A percentile compares a stretch with the other conserved stretches of the same genome.
Evolutionary conservation across 768 basidiomycete species (phyloP).

Genomic region (Mycena rebaudengoi): DNA sequence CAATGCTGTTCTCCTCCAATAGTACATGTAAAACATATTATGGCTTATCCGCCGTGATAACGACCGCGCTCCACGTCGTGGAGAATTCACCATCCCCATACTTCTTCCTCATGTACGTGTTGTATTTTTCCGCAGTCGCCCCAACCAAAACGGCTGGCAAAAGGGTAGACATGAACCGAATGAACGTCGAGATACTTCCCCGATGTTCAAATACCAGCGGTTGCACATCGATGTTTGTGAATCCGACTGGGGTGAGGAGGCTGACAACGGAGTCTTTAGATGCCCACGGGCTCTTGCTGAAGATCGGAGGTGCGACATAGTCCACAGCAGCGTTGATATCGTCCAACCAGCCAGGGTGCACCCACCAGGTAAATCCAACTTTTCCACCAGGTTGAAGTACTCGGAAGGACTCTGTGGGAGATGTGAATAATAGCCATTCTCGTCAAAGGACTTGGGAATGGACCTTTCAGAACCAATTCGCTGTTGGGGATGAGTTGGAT

Average conservation of each 20-base stretch:
- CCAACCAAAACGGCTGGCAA: background rate
- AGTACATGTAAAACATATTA: no score
- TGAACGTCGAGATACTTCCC: background rate
- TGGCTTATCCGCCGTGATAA: constrained; percentile 5
- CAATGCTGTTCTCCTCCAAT: no score
- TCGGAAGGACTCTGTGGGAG: constrained; percentile 9
- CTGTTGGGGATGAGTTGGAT: constrained; percentile 13
- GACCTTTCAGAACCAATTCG: constrained; percentile 3
- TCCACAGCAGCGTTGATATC: background rate
- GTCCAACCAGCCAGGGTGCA: constrained; percentile 11
- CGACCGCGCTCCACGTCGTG: constrained; percentile 11
- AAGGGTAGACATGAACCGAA: background rate
- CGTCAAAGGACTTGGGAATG: background rate
- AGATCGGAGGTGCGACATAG: background rate
- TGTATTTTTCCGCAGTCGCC: constrained; percentile 4
- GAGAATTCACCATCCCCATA: constrained; percentile 14
- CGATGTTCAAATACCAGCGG: background rate
- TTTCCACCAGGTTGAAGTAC: constrained; percentile 14
- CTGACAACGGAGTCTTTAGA: background rate
- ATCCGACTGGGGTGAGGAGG: constrained; percentile 1
- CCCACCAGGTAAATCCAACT: constrained; percentile 5
- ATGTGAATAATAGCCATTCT: background rate
- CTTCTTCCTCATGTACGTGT: constrained; percentile 1
- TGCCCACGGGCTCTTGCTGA: background rate
- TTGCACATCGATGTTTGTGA: constrained; percentile 6